These are phyloP conservation scores for Tinospora cordifolia DNA, from an alignment of 164 flowering plant genomes.

Conservation along the genomic window DNA sequence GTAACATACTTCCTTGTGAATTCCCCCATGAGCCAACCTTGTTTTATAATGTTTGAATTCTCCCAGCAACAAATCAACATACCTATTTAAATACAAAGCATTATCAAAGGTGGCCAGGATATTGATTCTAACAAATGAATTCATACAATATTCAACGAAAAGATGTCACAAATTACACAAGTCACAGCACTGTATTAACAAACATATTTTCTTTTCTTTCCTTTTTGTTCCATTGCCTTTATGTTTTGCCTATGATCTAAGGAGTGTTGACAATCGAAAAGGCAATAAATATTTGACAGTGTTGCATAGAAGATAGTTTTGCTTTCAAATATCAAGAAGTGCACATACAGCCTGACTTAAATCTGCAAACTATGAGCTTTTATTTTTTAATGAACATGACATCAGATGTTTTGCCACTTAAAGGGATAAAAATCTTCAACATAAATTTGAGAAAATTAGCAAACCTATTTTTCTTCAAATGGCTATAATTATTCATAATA, in stretches of 20 bases:
- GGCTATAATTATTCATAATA: too few species aligned
- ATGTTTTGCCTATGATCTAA: neutral
- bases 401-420: too few species aligned
- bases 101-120: neutral
- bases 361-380: too few species aligned
- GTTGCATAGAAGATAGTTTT: neutral
- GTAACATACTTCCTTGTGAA: constrained; percentile 63
- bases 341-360: neutral
- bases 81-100: constrained; percentile 37
- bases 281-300: neutral
- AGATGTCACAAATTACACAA: neutral
- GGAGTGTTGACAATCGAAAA: neutral
- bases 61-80: constrained; percentile 91
- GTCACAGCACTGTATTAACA: neutral
- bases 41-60: constrained; percentile 96
- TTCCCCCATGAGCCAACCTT: constrained; percentile 84
- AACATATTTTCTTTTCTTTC: neutral
- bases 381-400: too few species aligned
- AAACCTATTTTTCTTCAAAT: too few species aligned
- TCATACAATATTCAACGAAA: neutral
- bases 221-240: neutral
- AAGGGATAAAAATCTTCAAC: too few species aligned
- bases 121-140: neutral
- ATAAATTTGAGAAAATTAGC: too few species aligned
- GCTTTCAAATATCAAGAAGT: neutral